These are phyloP conservation scores for Chlorella sp. DNA, from an alignment of 139 green algal species.

Conservation along the genomic window DNA sequence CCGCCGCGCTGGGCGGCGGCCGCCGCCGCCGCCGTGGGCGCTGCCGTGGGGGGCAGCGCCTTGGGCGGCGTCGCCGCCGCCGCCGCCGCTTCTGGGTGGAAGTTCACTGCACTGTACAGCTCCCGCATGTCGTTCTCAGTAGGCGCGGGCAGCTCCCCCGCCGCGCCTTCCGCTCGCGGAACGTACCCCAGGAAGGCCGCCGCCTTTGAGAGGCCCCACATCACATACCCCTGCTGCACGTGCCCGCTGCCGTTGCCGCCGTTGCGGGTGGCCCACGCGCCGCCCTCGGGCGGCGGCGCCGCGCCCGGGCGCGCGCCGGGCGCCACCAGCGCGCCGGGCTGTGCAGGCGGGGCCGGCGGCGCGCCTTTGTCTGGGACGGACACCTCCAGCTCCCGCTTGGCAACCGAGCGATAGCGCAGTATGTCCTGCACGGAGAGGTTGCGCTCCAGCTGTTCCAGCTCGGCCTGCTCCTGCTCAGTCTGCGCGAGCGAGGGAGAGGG, in stretches of 20 bases:
- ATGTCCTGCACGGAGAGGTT: conserved; percentile 37
- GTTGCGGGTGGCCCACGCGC: not conserved
- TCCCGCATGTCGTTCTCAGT: conserved; percentile 44
- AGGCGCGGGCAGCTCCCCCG: conserved; percentile 19
- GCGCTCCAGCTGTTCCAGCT: conserved; percentile 43
- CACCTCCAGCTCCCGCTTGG: conserved; percentile 25
- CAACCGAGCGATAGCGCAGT: conserved; percentile 36
- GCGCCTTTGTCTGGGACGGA: too few relatives aligned
- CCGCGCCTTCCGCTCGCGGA: not conserved
- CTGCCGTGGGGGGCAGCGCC: too few relatives aligned
- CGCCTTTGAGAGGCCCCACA: conserved; percentile 38
- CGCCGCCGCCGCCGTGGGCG: not conserved
- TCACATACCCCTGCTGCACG: conserved; percentile 26
- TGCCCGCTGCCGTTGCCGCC: not conserved
- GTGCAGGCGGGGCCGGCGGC: too few relatives aligned
- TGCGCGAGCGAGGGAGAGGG: too few relatives aligned
- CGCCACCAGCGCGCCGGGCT: too few relatives aligned
- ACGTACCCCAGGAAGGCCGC: conserved; percentile 43
- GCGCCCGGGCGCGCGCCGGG: too few relatives aligned
- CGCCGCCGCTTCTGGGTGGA: conserved; percentile 37
- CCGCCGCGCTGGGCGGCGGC: not conserved
- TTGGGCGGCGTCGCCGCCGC: not conserved
- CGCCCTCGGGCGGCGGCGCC: too few relatives aligned
- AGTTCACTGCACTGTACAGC: conserved; percentile 42
- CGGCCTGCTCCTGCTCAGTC: not conserved